Conservation (phyloP, 2,329 filamentous ascomycete species). For the Teratosphaeriaceae sp. region DNA sequence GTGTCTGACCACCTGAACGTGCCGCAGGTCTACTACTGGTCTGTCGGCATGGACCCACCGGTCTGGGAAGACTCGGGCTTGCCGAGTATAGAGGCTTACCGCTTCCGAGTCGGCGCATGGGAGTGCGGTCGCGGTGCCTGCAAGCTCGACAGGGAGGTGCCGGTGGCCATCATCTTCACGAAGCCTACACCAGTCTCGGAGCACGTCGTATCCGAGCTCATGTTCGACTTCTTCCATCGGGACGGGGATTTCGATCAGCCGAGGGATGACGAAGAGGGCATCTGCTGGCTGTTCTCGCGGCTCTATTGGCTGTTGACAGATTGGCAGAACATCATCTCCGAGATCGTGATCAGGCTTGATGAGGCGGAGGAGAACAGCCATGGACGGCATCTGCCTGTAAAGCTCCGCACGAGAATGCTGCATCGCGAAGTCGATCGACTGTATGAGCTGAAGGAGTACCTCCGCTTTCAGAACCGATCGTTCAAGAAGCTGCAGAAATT, state of each 20-base stretch:
- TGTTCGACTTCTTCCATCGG: conserved; percentile 27
- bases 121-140: conserved; percentile 29
- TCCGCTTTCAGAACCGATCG: conserved; percentile 28
- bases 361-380: conserved; percentile 31
- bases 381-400: conserved; percentile 28
- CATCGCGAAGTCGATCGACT: conserved; percentile 30
- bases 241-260: conserved; percentile 28
- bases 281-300: conserved; percentile 31
- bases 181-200: conserved; percentile 24
- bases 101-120: conserved; percentile 31
- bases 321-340: conserved; percentile 33
- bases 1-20: conserved; percentile 34
- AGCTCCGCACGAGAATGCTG: conserved; percentile 25
- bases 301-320: conserved; percentile 30
- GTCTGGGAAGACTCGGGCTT: conserved; percentile 16
- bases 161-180: conserved; percentile 31
- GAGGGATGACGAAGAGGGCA: conserved; percentile 29
- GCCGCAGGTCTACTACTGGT: conserved; percentile 34
- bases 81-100: conserved; percentile 26
- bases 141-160: conserved; percentile 22
- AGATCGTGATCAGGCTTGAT: conserved; percentile 27
- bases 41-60: conserved; percentile 26
- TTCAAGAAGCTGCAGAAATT: conserved; percentile 31
- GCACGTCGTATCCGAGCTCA: conserved; percentile 26
- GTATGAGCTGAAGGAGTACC: conserved; percentile 31